phyloP scores from a whole-genome alignment of 73 alveolate species.

The Urostyla sp. region DNA sequence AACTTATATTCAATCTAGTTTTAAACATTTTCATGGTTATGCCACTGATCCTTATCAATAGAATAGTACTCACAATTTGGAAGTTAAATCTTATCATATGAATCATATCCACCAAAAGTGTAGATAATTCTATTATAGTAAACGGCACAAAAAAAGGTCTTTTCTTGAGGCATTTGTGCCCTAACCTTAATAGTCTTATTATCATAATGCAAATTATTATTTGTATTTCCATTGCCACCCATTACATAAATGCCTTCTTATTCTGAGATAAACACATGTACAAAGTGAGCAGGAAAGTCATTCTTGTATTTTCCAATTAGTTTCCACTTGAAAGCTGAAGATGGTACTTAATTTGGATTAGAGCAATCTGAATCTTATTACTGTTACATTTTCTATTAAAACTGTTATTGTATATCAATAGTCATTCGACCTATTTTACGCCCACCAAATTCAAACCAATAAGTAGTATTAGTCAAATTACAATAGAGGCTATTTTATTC shows the following conservation, averaged over 20 bases:
- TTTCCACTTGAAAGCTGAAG: conserved; percentile 82
- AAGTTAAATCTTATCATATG: conserved; percentile 83
- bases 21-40: conserved; percentile 29
- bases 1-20: conserved; percentile 32
- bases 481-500: conserved; percentile 63
- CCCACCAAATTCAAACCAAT: conserved; percentile 97
- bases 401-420: conserved; percentile 48
- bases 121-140: conserved; percentile 77
- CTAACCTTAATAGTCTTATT: conserved; percentile 74
- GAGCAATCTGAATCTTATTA: conserved; percentile 27
- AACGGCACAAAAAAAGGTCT: conserved; percentile 87
- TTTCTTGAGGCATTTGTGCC: conserved; percentile 84
- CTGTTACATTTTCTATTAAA: background rate
- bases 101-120: conserved; percentile 97
- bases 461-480: conserved; percentile 53
- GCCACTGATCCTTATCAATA: conserved; percentile 86
- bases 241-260: conserved; percentile 76
- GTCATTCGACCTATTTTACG: conserved; percentile 85
- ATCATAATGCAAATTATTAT: conserved; percentile 81
- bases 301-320: conserved; percentile 86
- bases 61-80: conserved; percentile 86
- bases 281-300: conserved; percentile 86
- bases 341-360: background rate
- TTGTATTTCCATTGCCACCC: conserved; percentile 89
- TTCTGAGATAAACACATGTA: conserved; percentile 79